Evolutionary conservation across 2,329 filamentous ascomycete species (phyloP), one percentile per base, ranked within the genome.

Genomic region (Coniochaeta prunicola): DNA sequence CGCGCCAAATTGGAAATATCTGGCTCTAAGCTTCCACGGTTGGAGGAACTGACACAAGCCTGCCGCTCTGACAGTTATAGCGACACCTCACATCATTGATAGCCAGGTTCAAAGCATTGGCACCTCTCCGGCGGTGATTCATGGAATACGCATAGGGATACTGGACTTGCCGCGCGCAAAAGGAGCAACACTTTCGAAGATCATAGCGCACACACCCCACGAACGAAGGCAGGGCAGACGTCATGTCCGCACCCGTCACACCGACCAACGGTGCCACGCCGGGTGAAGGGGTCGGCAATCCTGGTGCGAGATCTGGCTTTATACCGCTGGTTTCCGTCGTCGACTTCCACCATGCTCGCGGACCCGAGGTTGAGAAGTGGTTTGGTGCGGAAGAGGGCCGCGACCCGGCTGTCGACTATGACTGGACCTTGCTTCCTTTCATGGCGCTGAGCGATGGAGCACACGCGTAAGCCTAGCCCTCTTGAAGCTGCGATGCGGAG

Each of bases 401-500:
- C 60, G 92, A 97, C 73, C 91, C 93, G 12, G 89, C 89, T 3
- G 79, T 76, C 53, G 89, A 92, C 60, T 93, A 96, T 75, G 91
- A 94, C 70, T 99, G 94, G 94, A 82, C 87, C 30, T 74, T 97
- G 65, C 80, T 99, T 62, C 65, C 94, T 0, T 99, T 99, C 73
- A 97, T 97, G 91, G 94, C 94, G 28, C 76, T 99, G 68, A 94
- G 91, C 59, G 94, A 99, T 71, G 94, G 94, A 57, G 94, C 94
- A 58, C 94, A 99, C 79, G 87, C 92, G 87, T 94, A 80, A 76
- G 88, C 80, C 45, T 31, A 12, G 3, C 36, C n/a, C 34, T 26
- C 17, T 24, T 12, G 19, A 42, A 66, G 57, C 67, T 57, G 42
- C 7, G 5, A 28, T 53, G 45, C 48, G 36, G 17, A 10, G n/a